Evolutionary conservation across 495 filamentous ascomycete genomes (phyloP).

Genomic region (Aspergillus wentii): DNA sequence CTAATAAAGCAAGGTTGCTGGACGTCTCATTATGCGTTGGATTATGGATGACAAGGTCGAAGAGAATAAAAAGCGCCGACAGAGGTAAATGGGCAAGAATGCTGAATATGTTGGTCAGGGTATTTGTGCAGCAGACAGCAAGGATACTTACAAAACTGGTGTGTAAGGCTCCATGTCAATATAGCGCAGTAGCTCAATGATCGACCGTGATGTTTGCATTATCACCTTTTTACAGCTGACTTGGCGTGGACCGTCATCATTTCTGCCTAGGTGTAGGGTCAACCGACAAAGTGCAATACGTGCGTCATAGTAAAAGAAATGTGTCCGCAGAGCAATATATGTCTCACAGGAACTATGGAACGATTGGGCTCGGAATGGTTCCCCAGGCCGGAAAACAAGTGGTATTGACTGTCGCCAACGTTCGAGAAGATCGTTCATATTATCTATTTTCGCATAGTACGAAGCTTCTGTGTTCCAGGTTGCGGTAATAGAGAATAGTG

Average conservation of each 20-base stretch:
- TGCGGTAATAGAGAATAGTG: slow-evolving; percentile 23
- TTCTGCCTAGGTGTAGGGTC: slow-evolving; percentile 13
- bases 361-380: neutral
- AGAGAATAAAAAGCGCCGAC: slow-evolving; percentile 28
- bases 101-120: too few species aligned
- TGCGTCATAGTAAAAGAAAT: slow-evolving; percentile 18
- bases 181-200: slow-evolving; percentile 20
- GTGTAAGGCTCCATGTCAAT: slow-evolving; percentile 21
- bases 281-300: slow-evolving; percentile 19
- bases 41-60: slow-evolving; percentile 28
- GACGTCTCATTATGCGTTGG: slow-evolving; percentile 20
- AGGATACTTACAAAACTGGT: slow-evolving; percentile 18
- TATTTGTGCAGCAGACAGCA: too few species aligned
- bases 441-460: slow-evolving; percentile 12
- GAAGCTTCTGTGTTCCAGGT: slow-evolving; percentile 11
- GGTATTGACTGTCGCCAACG: slow-evolving; percentile 24
- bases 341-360: slow-evolving; percentile 1
- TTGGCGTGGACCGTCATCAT: too few species aligned
- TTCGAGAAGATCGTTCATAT: slow-evolving; percentile 17
- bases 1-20: slow-evolving; percentile 20
- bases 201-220: slow-evolving; percentile 3
- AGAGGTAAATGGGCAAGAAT: slow-evolving; percentile 18
- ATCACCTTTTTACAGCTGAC: slow-evolving; percentile 9
- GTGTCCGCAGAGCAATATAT: slow-evolving; percentile 1
- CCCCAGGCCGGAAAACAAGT: slow-evolving; percentile 14